These are phyloP conservation scores for Pholiota molesta DNA, from an alignment of 768 basidiomycete species.

Conservation along the genomic window DNA sequence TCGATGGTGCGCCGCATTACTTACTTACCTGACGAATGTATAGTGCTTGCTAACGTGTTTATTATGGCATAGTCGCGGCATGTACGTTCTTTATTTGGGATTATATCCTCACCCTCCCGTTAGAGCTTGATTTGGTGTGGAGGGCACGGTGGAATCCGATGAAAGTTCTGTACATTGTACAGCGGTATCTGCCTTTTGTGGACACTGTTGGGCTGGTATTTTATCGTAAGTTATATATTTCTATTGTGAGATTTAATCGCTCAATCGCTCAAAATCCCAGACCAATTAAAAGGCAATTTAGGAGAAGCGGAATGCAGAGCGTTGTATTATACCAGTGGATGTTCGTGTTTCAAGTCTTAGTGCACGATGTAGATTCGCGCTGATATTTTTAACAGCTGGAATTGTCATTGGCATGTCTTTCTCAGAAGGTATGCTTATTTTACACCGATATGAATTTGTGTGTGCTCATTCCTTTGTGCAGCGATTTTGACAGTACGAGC, in stretches of 20 bases:
- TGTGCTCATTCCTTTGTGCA: background rate
- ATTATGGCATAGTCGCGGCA: conserved; percentile 10
- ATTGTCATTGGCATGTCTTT: conserved; percentile 7
- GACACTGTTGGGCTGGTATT: conserved; percentile 13
- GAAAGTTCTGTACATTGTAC: conserved; percentile 15
- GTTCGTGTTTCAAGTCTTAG: conserved; percentile 3
- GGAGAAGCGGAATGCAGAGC: background rate
- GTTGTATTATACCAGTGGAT: conserved; percentile 7
- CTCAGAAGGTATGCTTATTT: conserved; percentile 13
- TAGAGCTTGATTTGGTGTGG: conserved; percentile 20
- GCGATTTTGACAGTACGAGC: conserved; percentile 16
- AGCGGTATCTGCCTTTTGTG: conserved; percentile 17
- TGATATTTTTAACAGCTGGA: conserved; percentile 5
- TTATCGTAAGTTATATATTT: conserved; percentile 9
- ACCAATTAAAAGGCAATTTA: conserved; percentile 7
- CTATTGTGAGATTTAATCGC: background rate
- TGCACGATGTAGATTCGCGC: background rate
- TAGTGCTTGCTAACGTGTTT: background rate
- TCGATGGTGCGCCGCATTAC: background rate
- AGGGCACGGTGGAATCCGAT: conserved; percentile 13
- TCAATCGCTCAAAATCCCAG: conserved; percentile 1
- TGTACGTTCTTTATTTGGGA: conserved; percentile 15
- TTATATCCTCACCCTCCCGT: conserved; percentile 13
- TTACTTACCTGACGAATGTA: background rate
- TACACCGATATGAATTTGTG: background rate